Evolutionary conservation across 2,329 filamentous ascomycete genomes (phyloP), one percentile per base, ranked within the genome.

Genomic region (Raffaelea deltoideospora): DNA sequence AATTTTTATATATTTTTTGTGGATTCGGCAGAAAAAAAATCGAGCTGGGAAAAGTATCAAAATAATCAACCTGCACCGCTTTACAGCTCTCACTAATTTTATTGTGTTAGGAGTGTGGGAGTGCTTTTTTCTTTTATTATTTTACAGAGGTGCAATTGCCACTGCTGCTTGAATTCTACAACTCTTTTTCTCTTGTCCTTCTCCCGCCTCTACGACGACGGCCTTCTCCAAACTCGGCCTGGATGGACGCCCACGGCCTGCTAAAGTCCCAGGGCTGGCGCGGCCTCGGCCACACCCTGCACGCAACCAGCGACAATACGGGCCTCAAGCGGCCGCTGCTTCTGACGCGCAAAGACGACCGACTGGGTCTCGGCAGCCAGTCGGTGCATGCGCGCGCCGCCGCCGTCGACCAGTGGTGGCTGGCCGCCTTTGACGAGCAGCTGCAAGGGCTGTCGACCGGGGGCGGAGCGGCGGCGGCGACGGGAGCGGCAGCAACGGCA

Each of bases 371-470:
- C 5, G 88, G 88, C 37, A 76, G 82, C 53, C 85, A 83, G 55
- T 64, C 67, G 40, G 67, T 74, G 40, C 69, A 75, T 43, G 65
- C 65, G 45, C 70, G 67, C 21, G 72, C 68, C 47, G 67, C 67
- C 43, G 72, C 69, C 18, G 72, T 67, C 47, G 88, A 95, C 53
- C 86, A 94, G 55, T 98, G 90, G 90, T 98, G 90, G 90, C 68
- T 94, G 58, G 79, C 84, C 40, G 90, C 90, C 10, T 95, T 94
- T 47, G 88, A 96, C 57, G 78, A 86, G 53, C 86, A 87, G 38
- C 63, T 95, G 45, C 81, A 90, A 56, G 81, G 79, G 4, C 67
- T 94, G 52, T 75, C 70, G 2, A 65, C 67, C 19, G 64, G 65
- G 45, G n/a, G n/a, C n/a, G n/a, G n/a, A n/a, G n/a, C n/a, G n/a